phyloP scores from a whole-genome alignment of 805 yeast species.

The Suhomyces prunicola region DNA sequence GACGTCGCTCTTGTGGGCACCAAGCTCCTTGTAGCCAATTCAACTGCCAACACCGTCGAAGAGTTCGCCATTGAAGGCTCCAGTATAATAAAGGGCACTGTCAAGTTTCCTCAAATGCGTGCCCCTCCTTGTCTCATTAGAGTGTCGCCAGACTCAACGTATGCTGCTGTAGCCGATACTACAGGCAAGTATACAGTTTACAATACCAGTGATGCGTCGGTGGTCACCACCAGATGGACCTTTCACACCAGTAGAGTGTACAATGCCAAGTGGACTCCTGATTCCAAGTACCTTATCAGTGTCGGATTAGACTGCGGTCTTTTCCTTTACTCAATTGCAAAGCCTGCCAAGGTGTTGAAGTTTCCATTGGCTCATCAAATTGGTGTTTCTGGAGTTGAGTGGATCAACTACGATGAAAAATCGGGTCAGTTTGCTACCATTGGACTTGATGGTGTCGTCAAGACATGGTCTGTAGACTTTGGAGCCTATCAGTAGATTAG shows the following conservation, averaged over 20 bases:
- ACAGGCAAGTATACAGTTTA: slow-evolving; percentile 84
- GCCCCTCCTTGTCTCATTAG: slow-evolving; percentile 61
- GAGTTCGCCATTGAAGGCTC: slow-evolving; percentile 15
- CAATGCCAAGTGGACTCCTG: slow-evolving; percentile 74
- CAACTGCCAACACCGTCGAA: slow-evolving; percentile 27
- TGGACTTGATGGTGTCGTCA: slow-evolving; percentile 81
- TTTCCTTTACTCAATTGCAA: slow-evolving; percentile 72
- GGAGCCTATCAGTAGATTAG: slow-evolving; percentile 6
- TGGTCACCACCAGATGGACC: slow-evolving; percentile 89
- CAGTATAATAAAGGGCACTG: slow-evolving; percentile 23
- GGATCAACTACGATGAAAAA: slow-evolving; percentile 48
- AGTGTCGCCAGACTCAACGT: slow-evolving; percentile 66
- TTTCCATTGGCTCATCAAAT: slow-evolving; percentile 79
- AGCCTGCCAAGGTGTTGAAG: slow-evolving; percentile 76
- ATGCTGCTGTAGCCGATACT: slow-evolving; percentile 80
- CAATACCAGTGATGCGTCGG: slow-evolving; percentile 47
- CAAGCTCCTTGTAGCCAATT: slow-evolving; percentile 31
- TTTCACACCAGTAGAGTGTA: slow-evolving; percentile 85
- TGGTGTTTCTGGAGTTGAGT: slow-evolving; percentile 73
- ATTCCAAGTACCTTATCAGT: slow-evolving; percentile 68
- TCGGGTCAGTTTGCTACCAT: slow-evolving; percentile 52
- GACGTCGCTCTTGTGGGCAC: slow-evolving; percentile 22
- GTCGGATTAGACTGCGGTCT: slow-evolving; percentile 84
- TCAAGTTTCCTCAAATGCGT: slow-evolving; percentile 48
- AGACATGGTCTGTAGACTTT: slow-evolving; percentile 58